Evolutionary conservation across 208 protist genomes (phyloP), one percentile per base, ranked within the genome.

Genomic region (Acanthamoeba castellanii): DNA sequence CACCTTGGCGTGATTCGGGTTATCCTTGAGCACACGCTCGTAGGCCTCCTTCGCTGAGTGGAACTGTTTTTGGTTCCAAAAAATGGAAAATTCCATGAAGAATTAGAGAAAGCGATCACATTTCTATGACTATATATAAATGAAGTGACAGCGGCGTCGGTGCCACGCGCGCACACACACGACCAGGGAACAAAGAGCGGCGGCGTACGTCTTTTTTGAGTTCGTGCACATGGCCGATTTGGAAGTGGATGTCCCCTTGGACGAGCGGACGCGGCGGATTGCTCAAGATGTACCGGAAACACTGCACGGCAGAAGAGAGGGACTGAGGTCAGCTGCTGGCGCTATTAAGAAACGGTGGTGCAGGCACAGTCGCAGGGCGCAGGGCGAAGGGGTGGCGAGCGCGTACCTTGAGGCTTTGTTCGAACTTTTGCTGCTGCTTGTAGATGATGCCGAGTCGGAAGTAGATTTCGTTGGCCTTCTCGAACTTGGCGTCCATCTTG

Each of bases 141-240:
- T 30, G 6, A 11, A n/a, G 61, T 22, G 61, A 11, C 18, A n/a
- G 61, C 7, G 25, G 8, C 14, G 25, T 68, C 18, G 27, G 27
- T 1, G 55, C 20, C 55, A 59, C 55, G 3, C 55, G 0, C 20
- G 7, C 55, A 59, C 55, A 59, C 55, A 25, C 27, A 32, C n/a
- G 5, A 42, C n/a, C 27, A 32, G 8, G 27, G 18, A 32, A 76
- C 42, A 37, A 95, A 50, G 25, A 96, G 27, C 22, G 37, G 25
- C 18, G 8, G 9, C 22, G 55, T 72, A 97, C 92, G 57, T 98
- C 95, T 61, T 97, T 97, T 68, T 97, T 90, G 34, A 97, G 94
- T 85, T 98, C 97, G 74, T 98, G 96, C 27, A 98, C 94, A 78
- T 98, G 97, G 52, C 97, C 97, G 68, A 97, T 97, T 85, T 98